These are phyloP conservation scores for Pleurotus citrinopileatus DNA, from an alignment of 768 basidiomycete species.

Conservation along the genomic window DNA sequence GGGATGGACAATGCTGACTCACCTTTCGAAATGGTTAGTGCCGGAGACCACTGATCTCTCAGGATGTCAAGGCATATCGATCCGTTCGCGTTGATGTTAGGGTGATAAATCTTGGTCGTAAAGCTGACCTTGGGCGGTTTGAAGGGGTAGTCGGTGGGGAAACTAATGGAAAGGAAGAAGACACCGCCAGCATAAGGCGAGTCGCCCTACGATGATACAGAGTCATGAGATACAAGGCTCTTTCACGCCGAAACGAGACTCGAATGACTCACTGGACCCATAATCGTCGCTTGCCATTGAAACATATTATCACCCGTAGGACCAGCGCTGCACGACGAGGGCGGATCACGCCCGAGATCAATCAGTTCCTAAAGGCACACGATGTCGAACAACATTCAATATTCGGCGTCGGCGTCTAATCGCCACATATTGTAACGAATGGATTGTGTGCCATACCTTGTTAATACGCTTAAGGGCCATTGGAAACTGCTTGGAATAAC, in stretches of 20 bases:
- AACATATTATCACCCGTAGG: conserved; percentile 98
- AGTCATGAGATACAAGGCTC: conserved; percentile 19
- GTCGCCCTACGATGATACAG: conserved; percentile 64
- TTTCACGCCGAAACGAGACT: conserved; percentile 5
- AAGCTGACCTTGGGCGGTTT: conserved; percentile 99
- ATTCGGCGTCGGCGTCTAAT: conserved; percentile 18
- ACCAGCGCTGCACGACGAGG: conserved; percentile 98
- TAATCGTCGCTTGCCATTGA: conserved; percentile 99
- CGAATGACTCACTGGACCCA: conserved; percentile 83
- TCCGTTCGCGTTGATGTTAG: conserved; percentile 99
- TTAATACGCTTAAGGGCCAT: conserved; percentile 99
- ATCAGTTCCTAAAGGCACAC: conserved; percentile 77
- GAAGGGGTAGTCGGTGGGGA: conserved; percentile 99
- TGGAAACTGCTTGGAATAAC: conserved; percentile 16
- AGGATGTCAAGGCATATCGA: conserved; percentile 98
- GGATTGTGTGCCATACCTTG: conserved; percentile 58
- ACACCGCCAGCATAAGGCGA: conserved; percentile 99
- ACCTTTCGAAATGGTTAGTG: conserved; percentile 99
- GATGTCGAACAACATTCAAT: conserved; percentile 14
- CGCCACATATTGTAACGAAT: conserved; percentile 5
- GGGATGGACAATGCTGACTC: conserved; percentile 17
- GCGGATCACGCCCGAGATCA: conserved; percentile 99
- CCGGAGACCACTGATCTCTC: conserved; percentile 98
- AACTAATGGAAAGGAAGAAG: conserved; percentile 94
- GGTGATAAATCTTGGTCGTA: conserved; percentile 99